A percentile compares a stretch with the other conserved stretches of the same genome.
These are phyloP conservation scores for Backusella circina DNA, from an alignment of 192 early-diverging fungal genomes.

Conservation along the genomic window DNA sequence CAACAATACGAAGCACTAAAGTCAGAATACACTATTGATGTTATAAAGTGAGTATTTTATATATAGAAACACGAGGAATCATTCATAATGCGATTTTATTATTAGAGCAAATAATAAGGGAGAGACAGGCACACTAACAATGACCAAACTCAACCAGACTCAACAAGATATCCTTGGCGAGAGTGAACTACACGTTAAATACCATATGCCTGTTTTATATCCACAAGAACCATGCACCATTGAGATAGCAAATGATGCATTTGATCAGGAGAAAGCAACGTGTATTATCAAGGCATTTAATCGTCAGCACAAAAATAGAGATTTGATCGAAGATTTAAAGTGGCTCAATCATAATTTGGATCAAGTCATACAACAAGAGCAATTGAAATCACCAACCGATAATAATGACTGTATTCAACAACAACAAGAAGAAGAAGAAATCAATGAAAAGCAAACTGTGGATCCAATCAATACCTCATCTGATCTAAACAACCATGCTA, in stretches of 20 bases:
- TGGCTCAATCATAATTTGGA: conserved; percentile 9
- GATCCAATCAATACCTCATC: not conserved
- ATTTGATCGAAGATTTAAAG: conserved; percentile 2
- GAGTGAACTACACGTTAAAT: not conserved
- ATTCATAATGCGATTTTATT: not conserved
- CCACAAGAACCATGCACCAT: conserved; percentile 42
- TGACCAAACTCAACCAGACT: not conserved
- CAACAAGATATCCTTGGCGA: not conserved
- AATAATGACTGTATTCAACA: not conserved
- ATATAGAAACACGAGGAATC: not conserved
- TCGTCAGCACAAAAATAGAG: not conserved
- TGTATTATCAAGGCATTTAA: not conserved
- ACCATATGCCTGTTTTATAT: conserved; percentile 29
- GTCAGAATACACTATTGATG: not conserved
- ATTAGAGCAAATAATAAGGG: not conserved
- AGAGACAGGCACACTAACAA: not conserved
- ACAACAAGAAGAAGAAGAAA: not conserved
- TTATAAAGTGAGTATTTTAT: not conserved
- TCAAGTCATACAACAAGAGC: not conserved
- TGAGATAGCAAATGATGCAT: conserved; percentile 6
- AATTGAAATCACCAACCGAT: not conserved
- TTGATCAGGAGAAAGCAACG: not conserved
- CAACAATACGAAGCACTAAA: not conserved
- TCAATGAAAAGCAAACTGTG: not conserved
- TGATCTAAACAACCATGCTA: not conserved